Evolutionary conservation across 139 green algal species (phyloP).

Genomic region (Tetraselmis striata): DNA sequence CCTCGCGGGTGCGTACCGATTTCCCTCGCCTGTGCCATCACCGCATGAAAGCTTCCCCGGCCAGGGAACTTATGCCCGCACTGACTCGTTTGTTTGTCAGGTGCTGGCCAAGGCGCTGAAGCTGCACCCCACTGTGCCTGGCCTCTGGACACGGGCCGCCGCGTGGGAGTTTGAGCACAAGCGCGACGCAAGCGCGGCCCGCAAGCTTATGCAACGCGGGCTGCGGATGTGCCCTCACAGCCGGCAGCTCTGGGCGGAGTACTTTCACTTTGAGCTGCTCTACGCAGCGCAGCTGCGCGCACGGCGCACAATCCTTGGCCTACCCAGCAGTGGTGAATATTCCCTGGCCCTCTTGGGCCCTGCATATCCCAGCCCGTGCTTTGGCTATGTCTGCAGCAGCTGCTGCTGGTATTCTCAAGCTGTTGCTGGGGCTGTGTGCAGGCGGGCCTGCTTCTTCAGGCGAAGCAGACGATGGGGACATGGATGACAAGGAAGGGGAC

Average conservation of each 20-base stretch:
- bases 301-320: slow-evolving; percentile 65
- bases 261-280: slow-evolving; percentile 78
- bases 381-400: too few species aligned
- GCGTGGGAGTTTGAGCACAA: slow-evolving; percentile 83
- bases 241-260: slow-evolving; percentile 77
- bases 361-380: too few species aligned
- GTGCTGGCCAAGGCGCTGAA: slow-evolving; percentile 72
- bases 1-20: slow-evolving; percentile 40
- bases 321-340: slow-evolving; percentile 13
- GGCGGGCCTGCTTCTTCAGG: too few species aligned
- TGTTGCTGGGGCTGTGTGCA: too few species aligned
- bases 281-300: slow-evolving; percentile 67
- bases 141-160: slow-evolving; percentile 84
- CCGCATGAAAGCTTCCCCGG: too few species aligned
- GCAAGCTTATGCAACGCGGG: slow-evolving; percentile 87
- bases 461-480: not conserved
- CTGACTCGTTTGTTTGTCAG: slow-evolving; percentile 20
- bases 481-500: not conserved
- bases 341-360: too few species aligned
- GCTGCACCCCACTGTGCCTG: slow-evolving; percentile 69
- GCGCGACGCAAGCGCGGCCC: slow-evolving; percentile 64
- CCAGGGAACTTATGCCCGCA: slow-evolving; percentile 1
- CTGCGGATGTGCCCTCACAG: slow-evolving; percentile 65
- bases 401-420: too few species aligned
- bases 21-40: too few species aligned